Percentiles rank a stretch among this genome's conserved stretches.
These are phyloP conservation scores for Linum tenue DNA, from an alignment of 345 rosid genomes.

Conservation along the genomic window DNA sequence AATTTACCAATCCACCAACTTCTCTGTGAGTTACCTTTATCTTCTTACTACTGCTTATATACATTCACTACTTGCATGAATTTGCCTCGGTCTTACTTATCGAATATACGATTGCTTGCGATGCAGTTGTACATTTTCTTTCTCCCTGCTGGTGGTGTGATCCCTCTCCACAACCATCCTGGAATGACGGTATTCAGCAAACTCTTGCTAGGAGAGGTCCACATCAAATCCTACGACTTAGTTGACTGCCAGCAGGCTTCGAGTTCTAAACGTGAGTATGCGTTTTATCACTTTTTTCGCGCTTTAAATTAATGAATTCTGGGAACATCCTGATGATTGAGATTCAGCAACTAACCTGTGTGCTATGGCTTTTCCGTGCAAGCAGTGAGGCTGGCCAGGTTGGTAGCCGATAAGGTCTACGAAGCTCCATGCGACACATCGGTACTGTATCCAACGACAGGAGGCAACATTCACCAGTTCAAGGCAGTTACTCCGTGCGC, in stretches of 20 bases:
- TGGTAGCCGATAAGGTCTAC: constrained; percentile 25
- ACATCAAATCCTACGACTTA: constrained; percentile 63
- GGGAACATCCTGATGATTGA: too few species aligned
- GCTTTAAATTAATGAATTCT: neutral
- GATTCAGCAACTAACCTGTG: neutral
- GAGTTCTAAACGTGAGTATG: constrained; percentile 28
- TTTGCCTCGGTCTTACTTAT: too few species aligned
- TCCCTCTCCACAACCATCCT: constrained; percentile 76
- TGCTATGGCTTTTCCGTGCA: neutral
- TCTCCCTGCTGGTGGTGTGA: constrained; percentile 51
- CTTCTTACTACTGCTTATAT: neutral
- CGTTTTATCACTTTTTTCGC: neutral
- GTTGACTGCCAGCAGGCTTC: constrained; percentile 19
- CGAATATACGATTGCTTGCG: neutral
- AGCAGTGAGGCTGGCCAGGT: constrained; percentile 44
- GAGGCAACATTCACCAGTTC: constrained; percentile 67
- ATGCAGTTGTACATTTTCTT: constrained; percentile 57
- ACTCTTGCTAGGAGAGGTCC: constrained; percentile 54
- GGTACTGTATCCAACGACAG: constrained; percentile 58
- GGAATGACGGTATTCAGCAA: constrained; percentile 73
- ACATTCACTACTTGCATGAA: neutral
- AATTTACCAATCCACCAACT: constrained; percentile 39
- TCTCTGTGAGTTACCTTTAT: constrained; percentile 34
- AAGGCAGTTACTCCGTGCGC: constrained; percentile 60
- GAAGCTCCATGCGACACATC: constrained; percentile 56